A percentile compares a stretch with the other conserved stretches of the same genome.
These are phyloP conservation scores for Tremellales sp. DNA, from an alignment of 1,284 basidiomycete species.

Conservation along the genomic window DNA sequence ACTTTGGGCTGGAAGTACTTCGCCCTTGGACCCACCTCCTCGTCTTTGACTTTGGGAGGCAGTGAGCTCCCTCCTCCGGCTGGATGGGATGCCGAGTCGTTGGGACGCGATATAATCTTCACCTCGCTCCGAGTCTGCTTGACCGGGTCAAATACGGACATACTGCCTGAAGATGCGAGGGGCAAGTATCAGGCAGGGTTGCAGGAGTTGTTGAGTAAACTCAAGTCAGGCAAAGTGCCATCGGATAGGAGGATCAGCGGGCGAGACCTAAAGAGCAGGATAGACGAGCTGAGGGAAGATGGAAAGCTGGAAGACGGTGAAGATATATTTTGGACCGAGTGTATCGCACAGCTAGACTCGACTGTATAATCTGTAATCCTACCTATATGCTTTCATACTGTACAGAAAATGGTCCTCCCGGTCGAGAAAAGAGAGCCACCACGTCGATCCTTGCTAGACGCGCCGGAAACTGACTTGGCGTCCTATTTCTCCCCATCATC, in stretches of 20 bases:
- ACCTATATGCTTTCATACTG: no score
- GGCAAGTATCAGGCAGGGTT: constrained; percentile 14
- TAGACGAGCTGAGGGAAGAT: constrained; percentile 35
- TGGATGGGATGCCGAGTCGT: constrained; percentile 43
- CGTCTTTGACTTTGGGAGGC: background rate
- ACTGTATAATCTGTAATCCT: no score
- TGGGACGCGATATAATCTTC: constrained; percentile 25
- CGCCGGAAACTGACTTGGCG: no score
- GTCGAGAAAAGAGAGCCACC: no score
- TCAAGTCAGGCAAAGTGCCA: constrained; percentile 5
- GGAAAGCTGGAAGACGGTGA: constrained; percentile 8
- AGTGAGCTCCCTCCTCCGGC: constrained; percentile 21
- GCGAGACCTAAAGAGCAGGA: constrained; percentile 28
- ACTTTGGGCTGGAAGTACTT: constrained; percentile 30
- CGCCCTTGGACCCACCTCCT: constrained; percentile 9
- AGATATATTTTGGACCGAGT: constrained; percentile 12
- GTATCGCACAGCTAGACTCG: constrained; percentile 4
- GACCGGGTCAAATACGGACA: constrained; percentile 16
- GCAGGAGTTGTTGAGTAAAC: constrained; percentile 5
- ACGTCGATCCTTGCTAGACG: no score
- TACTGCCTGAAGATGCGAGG: constrained; percentile 6
- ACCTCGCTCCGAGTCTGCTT: constrained; percentile 29
- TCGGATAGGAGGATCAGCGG: constrained; percentile 9
- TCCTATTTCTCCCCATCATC: no score
- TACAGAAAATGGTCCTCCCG: no score